Evolutionary conservation across 495 filamentous ascomycete species (phyloP), one percentile per base, ranked within the genome.

Genomic region (Xylaria palmicola): DNA sequence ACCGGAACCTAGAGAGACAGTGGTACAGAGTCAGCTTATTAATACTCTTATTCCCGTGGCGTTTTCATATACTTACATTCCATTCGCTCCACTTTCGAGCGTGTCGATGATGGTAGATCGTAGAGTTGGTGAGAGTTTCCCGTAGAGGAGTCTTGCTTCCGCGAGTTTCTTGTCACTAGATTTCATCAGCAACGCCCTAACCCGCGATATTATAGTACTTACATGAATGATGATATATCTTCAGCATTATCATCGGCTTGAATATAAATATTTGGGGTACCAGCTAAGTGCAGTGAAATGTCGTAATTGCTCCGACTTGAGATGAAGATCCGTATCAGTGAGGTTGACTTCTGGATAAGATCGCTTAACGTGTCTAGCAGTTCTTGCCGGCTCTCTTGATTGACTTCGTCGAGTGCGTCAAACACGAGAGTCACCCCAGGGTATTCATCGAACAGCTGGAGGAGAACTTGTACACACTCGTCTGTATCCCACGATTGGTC

Each of bases 341-440:
- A 22, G 6, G 12, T 34, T 8, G 48, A 34, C 8, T 20, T 6
- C 17, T 22, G 48, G 17, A 50, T 34, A 5, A 50, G 48, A 20
- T 13, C 32, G 7, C 8, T 8, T 20, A 50, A 37, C 22, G 47
- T 37, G 4, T 55, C 48, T 10, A 61, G 13, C 3, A 61, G 27
- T 45, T 61, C 58, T 34, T 61, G 48, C 4, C 58, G 47, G n/a
- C 27, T 43, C 6, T 55, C 58, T 32, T 55, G 13, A 32, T 45
- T 32, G 34, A 61, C 49, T 43, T 61, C 48, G 27, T 61, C 58
- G 12, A 61, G 24, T 20, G 48, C 58, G 32, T 61, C 58, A 41
- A 61, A 36, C 22, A 61, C 49, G 5, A 55, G 30, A 17, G 49
- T 54, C 6, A 61, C 58, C 32, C 48, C 48, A 30, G 58, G 58